Conservation (phyloP, 768 basidiomycete species). For the Glaciozyma martinii region DNA sequence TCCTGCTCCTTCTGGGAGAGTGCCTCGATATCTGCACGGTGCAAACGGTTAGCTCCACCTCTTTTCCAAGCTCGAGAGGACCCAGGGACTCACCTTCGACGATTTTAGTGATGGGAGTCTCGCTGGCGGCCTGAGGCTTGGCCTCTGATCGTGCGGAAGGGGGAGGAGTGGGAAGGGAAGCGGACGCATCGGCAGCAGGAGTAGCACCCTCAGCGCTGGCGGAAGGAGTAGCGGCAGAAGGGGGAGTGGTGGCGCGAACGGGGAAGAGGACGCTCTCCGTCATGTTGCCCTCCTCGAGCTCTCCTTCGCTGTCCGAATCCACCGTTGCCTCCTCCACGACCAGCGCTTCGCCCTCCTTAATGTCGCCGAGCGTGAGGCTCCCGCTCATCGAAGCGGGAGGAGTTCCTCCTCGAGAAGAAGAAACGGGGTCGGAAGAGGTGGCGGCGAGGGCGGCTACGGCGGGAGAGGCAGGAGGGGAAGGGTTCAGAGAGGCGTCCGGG, state of each 20-base stretch:
- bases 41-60: too few species aligned
- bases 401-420: background rate
- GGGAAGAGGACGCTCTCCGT: background rate
- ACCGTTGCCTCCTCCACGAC: background rate
- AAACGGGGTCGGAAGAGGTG: background rate
- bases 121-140: background rate
- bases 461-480: too few species aligned
- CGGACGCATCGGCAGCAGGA: background rate
- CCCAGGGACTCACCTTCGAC: background rate
- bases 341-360: background rate
- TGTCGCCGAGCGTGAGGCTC: background rate
- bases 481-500: too few species aligned
- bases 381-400: background rate
- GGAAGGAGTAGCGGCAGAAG: background rate
- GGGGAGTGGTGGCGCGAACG: background rate
- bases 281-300: background rate
- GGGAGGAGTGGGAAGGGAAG: background rate
- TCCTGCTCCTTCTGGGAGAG: slow-evolving; percentile 11
- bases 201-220: too few species aligned
- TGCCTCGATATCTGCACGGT: background rate
- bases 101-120: background rate
- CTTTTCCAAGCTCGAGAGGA: too few species aligned
- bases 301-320: background rate
- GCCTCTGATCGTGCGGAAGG: background rate
- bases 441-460: too few species aligned